These are phyloP conservation scores for Candida ovalis DNA, from an alignment of 805 yeast genomes.

Conservation along the genomic window DNA sequence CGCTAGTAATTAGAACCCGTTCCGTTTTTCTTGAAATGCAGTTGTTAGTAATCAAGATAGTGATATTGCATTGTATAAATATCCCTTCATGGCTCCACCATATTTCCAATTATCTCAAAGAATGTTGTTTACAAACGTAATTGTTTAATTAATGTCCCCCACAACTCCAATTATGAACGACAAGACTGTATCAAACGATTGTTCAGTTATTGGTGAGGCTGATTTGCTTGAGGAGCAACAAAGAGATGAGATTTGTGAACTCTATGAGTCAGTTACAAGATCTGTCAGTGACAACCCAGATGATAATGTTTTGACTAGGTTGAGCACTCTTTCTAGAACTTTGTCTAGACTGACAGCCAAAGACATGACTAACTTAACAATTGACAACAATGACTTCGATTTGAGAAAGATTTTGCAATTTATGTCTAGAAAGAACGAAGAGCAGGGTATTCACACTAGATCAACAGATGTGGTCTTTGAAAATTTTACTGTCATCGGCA, in stretches of 20 bases:
- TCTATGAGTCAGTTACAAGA: constrained; percentile 9
- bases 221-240: not conserved
- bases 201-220: not conserved
- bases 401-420: constrained; percentile 33
- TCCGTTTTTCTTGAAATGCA: no score
- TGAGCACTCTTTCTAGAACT: constrained; percentile 14
- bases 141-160: no score
- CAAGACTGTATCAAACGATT: not conserved
- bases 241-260: constrained; percentile 2
- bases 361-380: constrained; percentile 16
- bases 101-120: no score
- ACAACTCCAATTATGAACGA: not conserved
- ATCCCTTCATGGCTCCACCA: no score
- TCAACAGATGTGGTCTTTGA: constrained; percentile 40
- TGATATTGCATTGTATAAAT: no score
- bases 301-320: constrained; percentile 17
- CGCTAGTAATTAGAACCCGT: no score
- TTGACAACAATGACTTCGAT: constrained; percentile 34
- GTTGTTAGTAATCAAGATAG: no score
- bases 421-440: constrained; percentile 35
- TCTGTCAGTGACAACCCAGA: constrained; percentile 8
- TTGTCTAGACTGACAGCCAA: constrained; percentile 18
- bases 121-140: no score
- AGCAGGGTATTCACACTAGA: constrained; percentile 38
- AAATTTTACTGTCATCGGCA: constrained; percentile 31